Base-by-base conservation (phyloP, 805 yeast genomes). In the Cyberlindnera xishuangbannaensis region DNA sequence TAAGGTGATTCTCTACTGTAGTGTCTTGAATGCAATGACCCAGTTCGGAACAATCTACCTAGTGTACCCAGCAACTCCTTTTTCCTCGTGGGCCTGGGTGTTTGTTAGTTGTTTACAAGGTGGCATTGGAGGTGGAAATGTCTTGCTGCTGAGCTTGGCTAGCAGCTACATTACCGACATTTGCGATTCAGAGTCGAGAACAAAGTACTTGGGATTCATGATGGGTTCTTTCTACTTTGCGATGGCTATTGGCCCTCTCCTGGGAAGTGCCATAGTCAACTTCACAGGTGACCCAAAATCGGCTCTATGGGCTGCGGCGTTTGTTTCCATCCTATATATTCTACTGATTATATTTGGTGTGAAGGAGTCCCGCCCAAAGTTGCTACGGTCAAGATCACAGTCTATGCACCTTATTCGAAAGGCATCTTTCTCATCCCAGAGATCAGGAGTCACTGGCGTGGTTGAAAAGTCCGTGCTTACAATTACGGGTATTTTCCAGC, bases 161-260 rank as follows among this genome's bases (percentile, higher is more conserved):
- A 78, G 78, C 50, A 73, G 88, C 39, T 86, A 84, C 50, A 67
- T 83, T 13, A 65, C 85, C 4, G 95, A 86, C 58, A 75, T 84
- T 25, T 78, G 77, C 6, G 79, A 76, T 15, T 70, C 83, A 1
- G 66, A 63, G 21, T 65, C 71, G 35, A 61, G 95, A 40, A 69
- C 75, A 16, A 66, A 71, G 33, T 63, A 69, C 15, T 61, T 83
- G 43, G 84, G 88, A 10, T 58, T 74, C 18, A 59, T 72, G 17
- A 62, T 71, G 51, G 83, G 88, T 9, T 56, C 71, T 13, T 56
- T 81, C 31, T 78, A 72, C 47, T 62, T 69, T 4, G 83, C 87
- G 0, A 48, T 76, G 43, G 79, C 80, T 1, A 10, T 69, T 7
- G 92, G 90, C 2, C 92, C 94, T 0, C 40, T 78, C 24, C 33